These are phyloP conservation scores for Stentor coeruleus DNA, from an alignment of 73 alveolate genomes.

Conservation along the genomic window DNA sequence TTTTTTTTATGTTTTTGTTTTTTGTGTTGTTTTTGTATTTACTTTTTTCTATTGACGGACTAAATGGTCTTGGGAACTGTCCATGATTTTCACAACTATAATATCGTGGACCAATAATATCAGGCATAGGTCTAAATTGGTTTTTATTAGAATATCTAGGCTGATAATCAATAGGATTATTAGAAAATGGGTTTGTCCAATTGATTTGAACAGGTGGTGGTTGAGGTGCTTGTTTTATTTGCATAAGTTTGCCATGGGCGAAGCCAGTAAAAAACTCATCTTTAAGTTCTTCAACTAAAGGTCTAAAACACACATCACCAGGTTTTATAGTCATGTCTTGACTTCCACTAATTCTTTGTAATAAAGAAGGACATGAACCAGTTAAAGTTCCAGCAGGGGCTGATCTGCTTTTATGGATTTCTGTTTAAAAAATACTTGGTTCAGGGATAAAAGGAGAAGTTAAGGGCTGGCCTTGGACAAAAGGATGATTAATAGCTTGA, in stretches of 20 bases:
- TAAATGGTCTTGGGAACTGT: neutral
- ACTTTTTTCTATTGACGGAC: neutral
- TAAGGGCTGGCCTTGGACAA: constrained; percentile 21
- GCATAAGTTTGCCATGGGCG: constrained; percentile 5
- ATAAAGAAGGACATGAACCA: neutral
- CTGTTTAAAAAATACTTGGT: neutral
- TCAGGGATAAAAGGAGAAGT: neutral
- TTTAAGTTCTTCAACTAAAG: neutral
- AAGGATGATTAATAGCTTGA: constrained; percentile 52
- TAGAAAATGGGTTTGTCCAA: constrained; percentile 11
- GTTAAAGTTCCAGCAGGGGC: neutral
- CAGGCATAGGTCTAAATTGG: neutral
- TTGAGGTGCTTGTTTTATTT: neutral
- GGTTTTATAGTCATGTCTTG: constrained; percentile 7
- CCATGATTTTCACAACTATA: neutral
- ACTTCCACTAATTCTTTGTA: neutral
- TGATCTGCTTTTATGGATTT: neutral
- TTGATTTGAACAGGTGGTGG: neutral
- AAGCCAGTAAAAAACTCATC: constrained; percentile 2
- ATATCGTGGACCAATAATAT: neutral
- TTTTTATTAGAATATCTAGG: too few species aligned
- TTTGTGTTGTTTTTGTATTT: neutral
- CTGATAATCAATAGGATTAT: neutral
- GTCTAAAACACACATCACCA: neutral
- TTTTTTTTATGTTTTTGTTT: neutral